A percentile compares a stretch with the other conserved stretches of the same genome.
These are phyloP conservation scores for Stephania japonica DNA, from an alignment of 164 flowering plant genomes.

Conservation along the genomic window DNA sequence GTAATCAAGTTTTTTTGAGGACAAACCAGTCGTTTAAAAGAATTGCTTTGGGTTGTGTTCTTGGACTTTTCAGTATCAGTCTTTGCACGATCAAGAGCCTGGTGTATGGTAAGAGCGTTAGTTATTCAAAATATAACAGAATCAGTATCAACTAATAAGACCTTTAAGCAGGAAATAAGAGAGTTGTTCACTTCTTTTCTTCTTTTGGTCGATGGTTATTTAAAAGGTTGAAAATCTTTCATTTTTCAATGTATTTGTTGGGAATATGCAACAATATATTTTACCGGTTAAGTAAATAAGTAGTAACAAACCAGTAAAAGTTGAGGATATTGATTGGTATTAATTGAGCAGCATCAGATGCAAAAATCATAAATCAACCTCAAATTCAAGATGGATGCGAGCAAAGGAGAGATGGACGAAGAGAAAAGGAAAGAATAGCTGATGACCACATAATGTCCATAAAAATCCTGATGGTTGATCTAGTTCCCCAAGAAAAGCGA, in stretches of 20 bases:
- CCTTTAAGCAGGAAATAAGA: not conserved
- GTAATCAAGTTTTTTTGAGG: not conserved
- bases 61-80: constrained; percentile 26
- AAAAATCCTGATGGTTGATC: not conserved
- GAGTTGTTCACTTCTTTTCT: not conserved
- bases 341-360: not conserved
- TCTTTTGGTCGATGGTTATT: too few species aligned
- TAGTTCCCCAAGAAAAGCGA: not conserved
- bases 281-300: not conserved
- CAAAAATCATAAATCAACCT: not conserved
- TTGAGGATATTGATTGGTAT: not conserved
- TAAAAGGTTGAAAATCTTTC: too few species aligned
- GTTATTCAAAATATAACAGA: not conserved
- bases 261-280: not conserved
- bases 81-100: constrained; percentile 38
- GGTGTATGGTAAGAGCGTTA: constrained; percentile 6
- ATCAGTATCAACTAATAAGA: not conserved
- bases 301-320: not conserved
- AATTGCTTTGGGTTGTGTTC: constrained; percentile 16
- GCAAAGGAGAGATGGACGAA: too few species aligned
- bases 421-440: not conserved
- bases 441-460: not conserved
- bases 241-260: not conserved
- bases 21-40: constrained; percentile 32
- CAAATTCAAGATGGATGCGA: not conserved